A percentile compares a stretch with the other conserved stretches of the same genome.
phyloP scores from a whole-genome alignment of 176 grass and related monocot genomes.

The Ensete ventricosum region DNA sequence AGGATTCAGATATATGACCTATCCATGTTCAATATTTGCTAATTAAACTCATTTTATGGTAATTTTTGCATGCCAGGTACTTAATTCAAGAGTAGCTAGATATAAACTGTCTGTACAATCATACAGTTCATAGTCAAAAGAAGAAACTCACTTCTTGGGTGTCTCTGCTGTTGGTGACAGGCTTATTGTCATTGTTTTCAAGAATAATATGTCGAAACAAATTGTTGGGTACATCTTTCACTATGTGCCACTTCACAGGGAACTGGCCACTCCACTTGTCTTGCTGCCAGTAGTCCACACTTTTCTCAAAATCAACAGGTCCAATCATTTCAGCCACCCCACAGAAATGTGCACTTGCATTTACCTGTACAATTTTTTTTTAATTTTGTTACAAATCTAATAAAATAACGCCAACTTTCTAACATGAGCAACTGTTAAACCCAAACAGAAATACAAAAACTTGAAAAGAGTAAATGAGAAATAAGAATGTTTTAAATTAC shows the following conservation, averaged over 20 bases:
- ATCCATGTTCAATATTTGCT: too few relatives aligned
- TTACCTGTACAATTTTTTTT: slow-evolving; percentile 38
- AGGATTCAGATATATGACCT: too few relatives aligned
- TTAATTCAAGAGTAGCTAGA: neutral
- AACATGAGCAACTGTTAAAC: neutral
- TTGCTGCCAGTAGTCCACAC: slow-evolving; percentile 76
- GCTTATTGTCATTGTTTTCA: slow-evolving; percentile 71
- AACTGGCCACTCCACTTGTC: slow-evolving; percentile 76
- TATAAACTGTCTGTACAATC: slow-evolving; percentile 5
- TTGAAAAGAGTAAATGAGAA: slow-evolving; percentile 8
- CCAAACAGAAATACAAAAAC: neutral
- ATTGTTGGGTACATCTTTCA: slow-evolving; percentile 80
- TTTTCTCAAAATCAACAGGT: slow-evolving; percentile 68
- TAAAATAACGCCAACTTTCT: neutral
- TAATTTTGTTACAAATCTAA: slow-evolving; percentile 3
- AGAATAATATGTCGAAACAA: slow-evolving; percentile 73
- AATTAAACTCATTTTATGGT: too few relatives aligned
- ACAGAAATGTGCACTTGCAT: slow-evolving; percentile 73
- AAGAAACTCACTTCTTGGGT: slow-evolving; percentile 49
- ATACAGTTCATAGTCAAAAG: neutral
- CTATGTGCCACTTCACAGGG: slow-evolving; percentile 68
- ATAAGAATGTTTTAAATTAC: slow-evolving; percentile 30
- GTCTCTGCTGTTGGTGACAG: slow-evolving; percentile 68
- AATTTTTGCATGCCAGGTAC: too few relatives aligned
- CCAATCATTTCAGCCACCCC: slow-evolving; percentile 79